phyloP scores from a whole-genome alignment of 495 filamentous ascomycete genomes.

The Tetracladium setigerum region DNA sequence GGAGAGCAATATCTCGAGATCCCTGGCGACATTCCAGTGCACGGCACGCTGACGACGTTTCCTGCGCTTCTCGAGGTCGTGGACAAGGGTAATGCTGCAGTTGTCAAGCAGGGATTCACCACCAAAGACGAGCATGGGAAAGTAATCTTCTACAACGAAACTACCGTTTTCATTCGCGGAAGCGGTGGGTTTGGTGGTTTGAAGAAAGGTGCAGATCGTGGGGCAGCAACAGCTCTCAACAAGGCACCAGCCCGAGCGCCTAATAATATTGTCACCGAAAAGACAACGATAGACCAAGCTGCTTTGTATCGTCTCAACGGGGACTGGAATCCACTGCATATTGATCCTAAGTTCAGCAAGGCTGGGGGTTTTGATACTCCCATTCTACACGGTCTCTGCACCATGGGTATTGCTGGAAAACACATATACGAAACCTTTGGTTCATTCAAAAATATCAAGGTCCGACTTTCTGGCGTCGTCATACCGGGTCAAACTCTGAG shows the following conservation, averaged over 20 bases:
- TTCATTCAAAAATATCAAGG: slow-evolving; percentile 67
- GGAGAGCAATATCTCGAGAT: slow-evolving; percentile 78
- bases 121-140: slow-evolving; percentile 57
- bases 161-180: slow-evolving; percentile 65
- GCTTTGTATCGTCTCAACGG: slow-evolving; percentile 68
- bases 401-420: slow-evolving; percentile 65
- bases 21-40: slow-evolving; percentile 59
- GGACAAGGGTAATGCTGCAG: slow-evolving; percentile 68
- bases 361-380: slow-evolving; percentile 70
- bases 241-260: slow-evolving; percentile 57
- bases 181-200: slow-evolving; percentile 68
- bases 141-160: slow-evolving; percentile 74
- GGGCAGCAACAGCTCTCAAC: slow-evolving; percentile 54
- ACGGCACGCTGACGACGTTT: slow-evolving; percentile 56
- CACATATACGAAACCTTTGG: slow-evolving; percentile 61
- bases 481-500: slow-evolving; percentile 66
- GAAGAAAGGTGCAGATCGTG: slow-evolving; percentile 53
- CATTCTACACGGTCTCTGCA: slow-evolving; percentile 71
- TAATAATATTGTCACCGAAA: slow-evolving; percentile 62
- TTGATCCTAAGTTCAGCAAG: slow-evolving; percentile 71
- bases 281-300: slow-evolving; percentile 67
- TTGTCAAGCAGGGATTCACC: slow-evolving; percentile 55
- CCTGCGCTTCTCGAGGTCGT: slow-evolving; percentile 68
- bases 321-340: slow-evolving; percentile 72
- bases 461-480: slow-evolving; percentile 67